Conservation (phyloP, 2,329 filamentous ascomycete species). For the Fusarium pseudoanthophilum region DNA sequence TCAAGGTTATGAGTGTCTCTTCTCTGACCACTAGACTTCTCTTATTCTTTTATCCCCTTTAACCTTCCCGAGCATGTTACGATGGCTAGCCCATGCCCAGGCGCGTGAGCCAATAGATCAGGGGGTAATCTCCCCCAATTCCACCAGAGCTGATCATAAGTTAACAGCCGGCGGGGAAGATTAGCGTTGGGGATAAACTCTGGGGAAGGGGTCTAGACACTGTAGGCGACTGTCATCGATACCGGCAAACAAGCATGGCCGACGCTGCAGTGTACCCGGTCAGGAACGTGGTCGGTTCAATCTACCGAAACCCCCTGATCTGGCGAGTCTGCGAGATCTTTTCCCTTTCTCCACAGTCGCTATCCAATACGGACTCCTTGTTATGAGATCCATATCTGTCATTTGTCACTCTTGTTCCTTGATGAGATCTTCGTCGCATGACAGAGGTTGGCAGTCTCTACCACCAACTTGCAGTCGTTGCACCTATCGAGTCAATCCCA, state of each 20-base stretch:
- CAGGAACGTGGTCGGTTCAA: neutral
- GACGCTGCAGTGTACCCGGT: neutral
- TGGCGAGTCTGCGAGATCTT: neutral
- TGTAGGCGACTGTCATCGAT: neutral
- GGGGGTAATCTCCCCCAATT: neutral
- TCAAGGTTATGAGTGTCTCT: fast-evolving
- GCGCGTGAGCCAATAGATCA: neutral
- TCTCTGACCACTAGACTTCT: neutral
- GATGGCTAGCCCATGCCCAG: fast-evolving
- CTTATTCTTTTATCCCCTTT: neutral
- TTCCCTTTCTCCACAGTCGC: neutral
- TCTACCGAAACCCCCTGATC: neutral
- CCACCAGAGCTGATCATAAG: neutral
- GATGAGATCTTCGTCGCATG: neutral
- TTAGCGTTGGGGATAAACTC: neutral
- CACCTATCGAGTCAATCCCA: neutral
- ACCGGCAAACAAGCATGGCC: fast-evolving
- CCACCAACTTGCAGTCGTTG: neutral
- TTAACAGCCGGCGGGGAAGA: neutral
- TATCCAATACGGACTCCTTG: fast-evolving
- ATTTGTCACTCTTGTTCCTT: neutral
- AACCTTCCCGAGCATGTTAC: fast-evolving
- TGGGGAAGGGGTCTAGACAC: neutral
- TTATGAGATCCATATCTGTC: neutral
- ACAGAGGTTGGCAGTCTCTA: neutral